Percentiles rank a stretch among this genome's conserved stretches.
Conservation (phyloP, 2,329 filamentous ascomycete species). For the Graphiopsis chlorocephala region DNA sequence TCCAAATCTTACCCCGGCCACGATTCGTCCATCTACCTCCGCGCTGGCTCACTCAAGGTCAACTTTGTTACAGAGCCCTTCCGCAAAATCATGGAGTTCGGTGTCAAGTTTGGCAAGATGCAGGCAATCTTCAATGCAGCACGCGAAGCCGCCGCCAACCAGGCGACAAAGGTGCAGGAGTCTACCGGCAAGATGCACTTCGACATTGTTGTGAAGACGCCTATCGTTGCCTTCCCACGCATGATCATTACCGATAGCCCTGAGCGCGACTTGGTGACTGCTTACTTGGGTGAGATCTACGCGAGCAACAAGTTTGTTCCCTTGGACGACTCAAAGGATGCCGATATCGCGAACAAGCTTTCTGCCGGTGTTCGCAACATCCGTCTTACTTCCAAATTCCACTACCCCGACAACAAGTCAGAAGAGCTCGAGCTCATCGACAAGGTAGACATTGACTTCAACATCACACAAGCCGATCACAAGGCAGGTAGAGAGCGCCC, state of each 20-base stretch:
- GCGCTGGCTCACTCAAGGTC: conserved; percentile 91
- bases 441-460: conserved; percentile 90
- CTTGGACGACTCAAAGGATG: conserved; percentile 70
- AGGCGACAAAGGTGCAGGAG: conserved; percentile 90
- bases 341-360: conserved; percentile 81
- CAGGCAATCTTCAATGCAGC: conserved; percentile 98
- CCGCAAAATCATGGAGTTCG: conserved; percentile 94
- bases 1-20: conserved; percentile 85
- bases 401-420: conserved; percentile 67
- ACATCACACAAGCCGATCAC: conserved; percentile 88
- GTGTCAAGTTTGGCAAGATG: conserved; percentile 99
- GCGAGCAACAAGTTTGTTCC: conserved; percentile 89
- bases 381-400: conserved; percentile 81
- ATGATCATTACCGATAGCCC: conserved; percentile 67
- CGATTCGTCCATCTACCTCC: conserved; percentile 84
- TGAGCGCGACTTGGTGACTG: conserved; percentile 79
- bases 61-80: conserved; percentile 98
- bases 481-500: conserved; percentile 72
- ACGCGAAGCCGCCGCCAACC: conserved; percentile 86
- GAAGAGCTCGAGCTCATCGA: conserved; percentile 97
- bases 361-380: conserved; percentile 90
- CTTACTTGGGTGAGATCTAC: conserved; percentile 95
- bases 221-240: conserved; percentile 91
- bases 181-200: conserved; percentile 89
- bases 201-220: conserved; percentile 88